Evolutionary conservation across 2,329 filamentous ascomycete genomes (phyloP), one percentile per base, ranked within the genome.

Genomic region (Nothophoma quercina): DNA sequence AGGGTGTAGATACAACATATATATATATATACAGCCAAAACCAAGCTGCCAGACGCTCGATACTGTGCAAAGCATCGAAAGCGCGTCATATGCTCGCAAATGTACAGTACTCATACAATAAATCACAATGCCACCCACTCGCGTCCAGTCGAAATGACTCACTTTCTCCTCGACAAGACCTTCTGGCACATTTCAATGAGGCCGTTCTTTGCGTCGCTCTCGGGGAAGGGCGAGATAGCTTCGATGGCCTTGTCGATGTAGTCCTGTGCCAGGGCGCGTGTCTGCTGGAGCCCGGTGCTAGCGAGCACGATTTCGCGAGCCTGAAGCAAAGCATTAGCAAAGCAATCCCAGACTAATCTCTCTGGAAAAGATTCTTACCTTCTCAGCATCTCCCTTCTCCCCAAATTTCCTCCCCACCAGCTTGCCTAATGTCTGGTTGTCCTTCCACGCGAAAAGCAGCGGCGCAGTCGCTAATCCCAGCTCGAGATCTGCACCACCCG

Each of bases 151-250:
- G n/a, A n/a, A n/a, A 7, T 26, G 25, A 6, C 25, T 55, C 81
- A 98, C 77, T 96, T 97, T 73, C 91, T 84, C 68, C 93, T 84
- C 77, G 91, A 88, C 79, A 96, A 85, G 13, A 93, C 92, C 80
- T 96, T 97, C 65, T 88, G 84, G 63, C 92, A 96, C 91, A 98
- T 97, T 69, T 97, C 91, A 36, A 96, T 80, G 32, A 99, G 80
- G 0, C 93, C 93, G 23, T 89, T 85, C 79, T 96, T 98, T 52
- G 95, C 95, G 60, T 98, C 93, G 72, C 92, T 93, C n/a, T 93
- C 88, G 6, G 95, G 95, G 75, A 99, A 96, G 36, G 80, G 78
- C 59, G 84, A 82, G 67, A 99, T 90, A n/a, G 93, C 90, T 5
- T 86, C 83, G 55, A 96, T 89, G 22, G 95, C 95, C 70, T 90